These are phyloP conservation scores for Fomes fomentarius DNA, from an alignment of 1,284 basidiomycete genomes.

Conservation along the genomic window DNA sequence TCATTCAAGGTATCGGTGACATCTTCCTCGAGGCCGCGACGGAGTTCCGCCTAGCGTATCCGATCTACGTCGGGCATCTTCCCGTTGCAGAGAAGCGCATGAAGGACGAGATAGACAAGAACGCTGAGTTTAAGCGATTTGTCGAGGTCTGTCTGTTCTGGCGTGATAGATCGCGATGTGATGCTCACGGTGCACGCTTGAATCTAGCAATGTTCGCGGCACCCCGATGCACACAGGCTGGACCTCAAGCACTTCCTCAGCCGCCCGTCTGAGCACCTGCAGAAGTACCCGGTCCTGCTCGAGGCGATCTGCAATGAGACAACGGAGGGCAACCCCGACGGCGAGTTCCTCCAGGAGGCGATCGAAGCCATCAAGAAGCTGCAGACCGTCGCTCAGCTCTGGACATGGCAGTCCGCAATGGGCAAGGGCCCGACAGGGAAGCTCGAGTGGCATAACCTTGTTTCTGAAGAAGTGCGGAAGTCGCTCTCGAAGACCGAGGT, in stretches of 20 bases:
- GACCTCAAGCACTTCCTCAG: conserved; percentile 89
- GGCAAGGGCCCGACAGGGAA: conserved; percentile 73
- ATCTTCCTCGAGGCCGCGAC: conserved; percentile 88
- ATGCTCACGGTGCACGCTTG: no score
- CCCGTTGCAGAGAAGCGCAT: conserved; percentile 86
- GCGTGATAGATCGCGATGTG: neutral
- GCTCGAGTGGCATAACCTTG: conserved; percentile 89
- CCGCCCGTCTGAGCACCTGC: conserved; percentile 86
- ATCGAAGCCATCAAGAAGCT: conserved; percentile 78
- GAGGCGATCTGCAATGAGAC: conserved; percentile 88
- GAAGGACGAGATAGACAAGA: conserved; percentile 83
- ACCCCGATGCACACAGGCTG: conserved; percentile 75
- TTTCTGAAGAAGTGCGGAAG: conserved; percentile 68
- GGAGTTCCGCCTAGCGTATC: conserved; percentile 88
- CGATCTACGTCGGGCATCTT: conserved; percentile 83
- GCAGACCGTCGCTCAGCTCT: conserved; percentile 75
- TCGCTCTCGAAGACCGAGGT: conserved; percentile 76
- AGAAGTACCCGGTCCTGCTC: conserved; percentile 87
- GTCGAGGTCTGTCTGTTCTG: conserved; percentile 83
- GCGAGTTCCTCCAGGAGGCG: conserved; percentile 77
- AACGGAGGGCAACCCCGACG: conserved; percentile 75
- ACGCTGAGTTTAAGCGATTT: conserved; percentile 84
- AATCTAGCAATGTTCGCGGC: conserved; percentile 55
- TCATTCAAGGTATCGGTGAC: conserved; percentile 89
- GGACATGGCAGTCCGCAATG: conserved; percentile 88